These are phyloP conservation scores for Saksenaea oblongispora DNA, from an alignment of 371 early-diverging fungal species.

Conservation along the genomic window DNA sequence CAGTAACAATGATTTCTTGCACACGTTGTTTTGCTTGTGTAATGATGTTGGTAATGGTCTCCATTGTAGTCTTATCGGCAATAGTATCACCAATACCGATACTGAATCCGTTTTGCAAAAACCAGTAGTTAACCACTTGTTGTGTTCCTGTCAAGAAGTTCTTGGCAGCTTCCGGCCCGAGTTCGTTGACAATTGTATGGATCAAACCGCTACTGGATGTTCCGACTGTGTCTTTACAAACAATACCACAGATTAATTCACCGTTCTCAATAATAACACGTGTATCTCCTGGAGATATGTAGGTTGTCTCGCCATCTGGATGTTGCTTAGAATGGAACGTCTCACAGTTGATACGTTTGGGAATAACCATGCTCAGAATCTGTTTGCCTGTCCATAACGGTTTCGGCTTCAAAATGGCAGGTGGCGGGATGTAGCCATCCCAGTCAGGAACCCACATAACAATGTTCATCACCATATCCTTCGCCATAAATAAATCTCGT, in stretches of 20 bases:
- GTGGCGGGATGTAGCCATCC: constrained; percentile 94
- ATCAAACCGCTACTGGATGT: constrained; percentile 92
- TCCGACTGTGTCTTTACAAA: constrained; percentile 98
- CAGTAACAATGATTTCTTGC: constrained; percentile 81
- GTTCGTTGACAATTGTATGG: constrained; percentile 97
- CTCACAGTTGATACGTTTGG: constrained; percentile 87
- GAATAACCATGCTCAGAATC: constrained; percentile 92
- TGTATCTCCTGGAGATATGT: constrained; percentile 90
- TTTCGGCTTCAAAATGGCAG: constrained; percentile 95
- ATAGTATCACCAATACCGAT: constrained; percentile 99
- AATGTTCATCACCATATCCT: constrained; percentile 93
- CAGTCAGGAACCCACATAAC: constrained; percentile 95
- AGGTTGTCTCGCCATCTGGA: constrained; percentile 78
- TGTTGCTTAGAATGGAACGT: constrained; percentile 76
- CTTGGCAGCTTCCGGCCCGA: constrained; percentile 89
- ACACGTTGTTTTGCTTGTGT: constrained; percentile 86
- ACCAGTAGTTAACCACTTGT: constrained; percentile 96
- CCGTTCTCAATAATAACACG: constrained; percentile 96
- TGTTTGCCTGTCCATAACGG: constrained; percentile 99
- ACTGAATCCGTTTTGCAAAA: constrained; percentile 94
- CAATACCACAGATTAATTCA: constrained; percentile 91
- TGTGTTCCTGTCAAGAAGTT: constrained; percentile 96
- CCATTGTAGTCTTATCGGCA: constrained; percentile 90
- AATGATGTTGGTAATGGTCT: constrained; percentile 85
- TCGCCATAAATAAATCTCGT: constrained; percentile 92